Evolutionary conservation across 441 rosid genomes (phyloP).

Genomic region (Populus hybrid): DNA sequence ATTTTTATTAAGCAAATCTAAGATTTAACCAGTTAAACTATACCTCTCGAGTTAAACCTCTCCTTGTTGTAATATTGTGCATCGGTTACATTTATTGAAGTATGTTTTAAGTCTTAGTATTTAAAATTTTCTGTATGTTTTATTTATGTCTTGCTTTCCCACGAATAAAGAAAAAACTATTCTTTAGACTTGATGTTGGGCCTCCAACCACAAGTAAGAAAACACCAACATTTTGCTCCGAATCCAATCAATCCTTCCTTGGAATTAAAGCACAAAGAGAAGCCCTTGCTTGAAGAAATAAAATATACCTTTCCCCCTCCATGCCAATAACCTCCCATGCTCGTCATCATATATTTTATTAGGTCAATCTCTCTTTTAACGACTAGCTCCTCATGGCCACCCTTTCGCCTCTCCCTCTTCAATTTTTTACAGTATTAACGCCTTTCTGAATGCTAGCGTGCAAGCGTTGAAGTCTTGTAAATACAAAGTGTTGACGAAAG

Average conservation of each 20-base stretch:
- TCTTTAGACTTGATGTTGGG: neutral
- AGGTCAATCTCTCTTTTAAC: neutral
- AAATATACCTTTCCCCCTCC: neutral
- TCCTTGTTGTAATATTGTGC: no score
- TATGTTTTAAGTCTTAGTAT: no score
- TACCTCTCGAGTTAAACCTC: no score
- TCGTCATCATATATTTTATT: neutral
- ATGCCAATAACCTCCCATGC: neutral
- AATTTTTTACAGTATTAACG: neutral
- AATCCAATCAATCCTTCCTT: conserved; percentile 19
- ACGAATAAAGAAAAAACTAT: neutral
- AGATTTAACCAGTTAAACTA: no score
- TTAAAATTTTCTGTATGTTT: no score
- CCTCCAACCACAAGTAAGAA: neutral
- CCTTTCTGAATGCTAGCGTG: no score
- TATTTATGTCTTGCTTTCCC: neutral
- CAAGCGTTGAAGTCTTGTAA: no score
- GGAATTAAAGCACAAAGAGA: conserved; percentile 1
- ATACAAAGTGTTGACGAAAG: no score
- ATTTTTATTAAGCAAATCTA: fast-evolving
- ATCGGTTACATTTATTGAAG: no score
- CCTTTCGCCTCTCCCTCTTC: neutral
- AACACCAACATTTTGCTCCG: neutral
- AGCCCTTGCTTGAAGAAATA: conserved; percentile 11
- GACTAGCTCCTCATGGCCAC: neutral